These are phyloP conservation scores for Gaeumannomyces sp. DNA, from an alignment of 2,329 filamentous ascomycete genomes.

Conservation along the genomic window DNA sequence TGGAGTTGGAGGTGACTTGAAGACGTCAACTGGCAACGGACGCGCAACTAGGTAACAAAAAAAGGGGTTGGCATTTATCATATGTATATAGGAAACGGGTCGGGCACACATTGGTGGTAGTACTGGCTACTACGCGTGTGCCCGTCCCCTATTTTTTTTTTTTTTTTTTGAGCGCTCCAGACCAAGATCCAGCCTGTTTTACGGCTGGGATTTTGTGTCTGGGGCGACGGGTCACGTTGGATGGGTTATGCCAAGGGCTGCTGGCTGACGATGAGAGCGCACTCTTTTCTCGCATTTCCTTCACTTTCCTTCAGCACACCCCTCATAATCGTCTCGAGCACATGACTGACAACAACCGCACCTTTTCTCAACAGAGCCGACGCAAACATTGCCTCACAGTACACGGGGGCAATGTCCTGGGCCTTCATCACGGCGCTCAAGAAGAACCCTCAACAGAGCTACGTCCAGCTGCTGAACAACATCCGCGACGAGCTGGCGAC, in stretches of 20 bases:
- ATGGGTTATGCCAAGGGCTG: slow-evolving; percentile 10
- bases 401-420: slow-evolving; percentile 97
- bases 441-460: slow-evolving; percentile 97
- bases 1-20: neutral
- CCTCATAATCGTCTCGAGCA: neutral
- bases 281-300: neutral
- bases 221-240: slow-evolving; percentile 42
- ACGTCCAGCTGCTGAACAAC: slow-evolving; percentile 92
- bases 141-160: slow-evolving; percentile 13
- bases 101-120: neutral
- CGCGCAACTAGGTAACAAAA: neutral
- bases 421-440: slow-evolving; percentile 89
- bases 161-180: slow-evolving; percentile 33
- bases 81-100: neutral
- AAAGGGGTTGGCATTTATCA: neutral
- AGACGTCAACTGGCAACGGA: too few relatives aligned
- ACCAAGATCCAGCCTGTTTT: slow-evolving; percentile 28
- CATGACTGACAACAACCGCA: neutral
- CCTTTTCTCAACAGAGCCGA: slow-evolving; percentile 60
- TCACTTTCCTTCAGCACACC: neutral
- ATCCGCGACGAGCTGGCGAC: slow-evolving; percentile 85
- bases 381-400: slow-evolving; percentile 82
- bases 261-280: neutral
- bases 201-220: slow-evolving; percentile 33
- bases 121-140: neutral